Evolutionary conservation across 257 asterid species (phyloP), one percentile per base, ranked within the genome.

Genomic region (Solanum habrochaites): DNA sequence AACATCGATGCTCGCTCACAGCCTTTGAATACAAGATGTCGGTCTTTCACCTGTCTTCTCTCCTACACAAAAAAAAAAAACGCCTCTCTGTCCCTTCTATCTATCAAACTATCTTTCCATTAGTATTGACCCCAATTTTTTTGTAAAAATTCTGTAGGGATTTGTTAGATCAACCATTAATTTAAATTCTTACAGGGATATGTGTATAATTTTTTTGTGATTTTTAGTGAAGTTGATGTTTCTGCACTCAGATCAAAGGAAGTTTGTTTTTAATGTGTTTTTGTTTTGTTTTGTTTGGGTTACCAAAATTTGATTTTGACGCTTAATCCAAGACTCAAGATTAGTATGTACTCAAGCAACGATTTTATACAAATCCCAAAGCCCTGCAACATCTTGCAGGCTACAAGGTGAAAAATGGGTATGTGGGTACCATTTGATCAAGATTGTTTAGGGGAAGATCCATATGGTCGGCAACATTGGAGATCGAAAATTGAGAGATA

Each of bases 311-410:
- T 71, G 15, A 18, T 71, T n/a, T 35, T 71, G 42, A 35, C 27
- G 5, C 11, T 69, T 69, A 8, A 32, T 71, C n/a, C 78, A 71
- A 71, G 45, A 71, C 18, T 71, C 78, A 18, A 32, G 27, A 37
- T 8, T 40, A 87, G 87, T 85, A 93, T 95, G 95, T 88, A 92
- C 82, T 87, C 93, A 31, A 93, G 94, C 42, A 91, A 87, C 82
- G 47, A 86, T 82, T 85, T 89, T 82, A 84, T 92, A 89, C 89
- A 83, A 88, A 72, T 86, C n/a, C 93, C 94, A 80, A 91, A 89
- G 72, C 94, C 90, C 40, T 95, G 98, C 93, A 87, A 89, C 98
- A 95, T 87, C 95, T 95, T 85, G 90, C 89, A 31, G 94, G 91
- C 86, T 94, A 90, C 93, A 95, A 93, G 98, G 88, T 92, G 70